Percentiles rank a stretch among this genome's conserved stretches.
These are phyloP conservation scores for Magnaporthiopsis poae DNA, from an alignment of 2,329 filamentous ascomycete species.

Conservation along the genomic window DNA sequence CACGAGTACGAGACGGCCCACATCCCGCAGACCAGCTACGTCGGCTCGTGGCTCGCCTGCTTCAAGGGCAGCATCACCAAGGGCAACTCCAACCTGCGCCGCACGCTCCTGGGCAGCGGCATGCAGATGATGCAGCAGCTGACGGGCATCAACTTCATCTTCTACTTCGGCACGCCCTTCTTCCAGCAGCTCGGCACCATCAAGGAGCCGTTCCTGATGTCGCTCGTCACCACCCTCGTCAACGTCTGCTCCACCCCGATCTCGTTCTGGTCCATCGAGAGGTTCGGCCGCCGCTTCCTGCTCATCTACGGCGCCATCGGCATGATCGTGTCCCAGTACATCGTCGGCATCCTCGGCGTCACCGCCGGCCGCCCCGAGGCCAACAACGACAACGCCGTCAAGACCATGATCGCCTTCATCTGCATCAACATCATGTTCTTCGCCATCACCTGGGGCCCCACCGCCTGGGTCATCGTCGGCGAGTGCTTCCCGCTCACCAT, in stretches of 20 bases:
- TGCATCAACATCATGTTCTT: slow-evolving; percentile 92
- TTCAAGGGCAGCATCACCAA: slow-evolving; percentile 54
- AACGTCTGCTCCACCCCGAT: slow-evolving; percentile 78
- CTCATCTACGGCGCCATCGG: slow-evolving; percentile 69
- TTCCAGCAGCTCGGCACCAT: slow-evolving; percentile 70
- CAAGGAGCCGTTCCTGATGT: slow-evolving; percentile 69
- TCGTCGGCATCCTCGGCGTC: slow-evolving; percentile 69
- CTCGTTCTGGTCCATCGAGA: slow-evolving; percentile 80
- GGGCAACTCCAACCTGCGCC: slow-evolving; percentile 58
- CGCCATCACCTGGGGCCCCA: slow-evolving; percentile 78
- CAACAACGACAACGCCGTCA: slow-evolving; percentile 47
- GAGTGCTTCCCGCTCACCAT: slow-evolving; percentile 87
- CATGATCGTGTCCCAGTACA: slow-evolving; percentile 80
- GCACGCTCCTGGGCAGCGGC: slow-evolving; percentile 61
- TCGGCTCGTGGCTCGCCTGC: slow-evolving; percentile 59
- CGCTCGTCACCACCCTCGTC: slow-evolving; percentile 76
- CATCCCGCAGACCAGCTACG: slow-evolving; percentile 55
- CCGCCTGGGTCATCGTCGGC: slow-evolving; percentile 72
- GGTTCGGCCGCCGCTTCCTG: slow-evolving; percentile 67
- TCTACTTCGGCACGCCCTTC: slow-evolving; percentile 79
- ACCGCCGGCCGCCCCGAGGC: slow-evolving; percentile 44
- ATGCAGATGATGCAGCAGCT: slow-evolving; percentile 73
- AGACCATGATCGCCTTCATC: slow-evolving; percentile 76
- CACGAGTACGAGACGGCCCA: slow-evolving; percentile 70
- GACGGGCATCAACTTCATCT: slow-evolving; percentile 90